Base-by-base conservation (phyloP, 2,329 filamentous ascomycete species). In the Verticillium zaregamsianum region DNA sequence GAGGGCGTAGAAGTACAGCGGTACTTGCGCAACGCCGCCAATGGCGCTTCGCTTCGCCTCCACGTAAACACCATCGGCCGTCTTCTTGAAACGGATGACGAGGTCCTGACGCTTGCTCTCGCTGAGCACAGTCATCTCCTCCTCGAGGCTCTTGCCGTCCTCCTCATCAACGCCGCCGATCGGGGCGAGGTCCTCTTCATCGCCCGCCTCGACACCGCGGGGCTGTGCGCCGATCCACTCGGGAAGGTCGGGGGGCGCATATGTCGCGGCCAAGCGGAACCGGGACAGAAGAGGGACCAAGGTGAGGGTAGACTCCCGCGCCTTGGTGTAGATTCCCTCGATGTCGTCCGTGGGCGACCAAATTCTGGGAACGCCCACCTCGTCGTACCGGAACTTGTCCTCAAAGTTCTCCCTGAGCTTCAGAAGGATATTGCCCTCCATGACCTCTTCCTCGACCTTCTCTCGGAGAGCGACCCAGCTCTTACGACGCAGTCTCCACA, bases 391-490 rank as follows among this genome's bases (percentile, higher is more conserved):
- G 85, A 99, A 99, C 77, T 97, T 97, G 79, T 99, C 95, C 77
- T 99, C 95, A 68, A 99, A 99, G 79, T 97, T 98, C 76, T 99
- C 95, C 39, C 95, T 88, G 59, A 99, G 86, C 80, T 99, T 99
- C 68, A 98, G 82, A 37, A 98, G 80, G 60, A 99, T 88, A 72
- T 98, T 99, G 70, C 94, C 94, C 78, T 98, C 95, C 88, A 96
- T 96, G 72, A 97, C 92, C 77, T 99, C 95, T 72, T 99, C 95
- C 39, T 98, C 94, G 65, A 99, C 90, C 80, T 92, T 95, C 63
- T 92, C 89, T 55, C 92, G 86, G 64, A 99, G 82, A 15, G 94
- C 93, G 49, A 89, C 89, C 95, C 95, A 99, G 64, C 92, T 95
- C 82, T 98, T 98, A 66, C 94, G 88, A 63, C 94, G 88, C 66